Evolutionary conservation across 495 filamentous ascomycete genomes (phyloP).

Genomic region (Pseudoneurospora amorphoporcata): DNA sequence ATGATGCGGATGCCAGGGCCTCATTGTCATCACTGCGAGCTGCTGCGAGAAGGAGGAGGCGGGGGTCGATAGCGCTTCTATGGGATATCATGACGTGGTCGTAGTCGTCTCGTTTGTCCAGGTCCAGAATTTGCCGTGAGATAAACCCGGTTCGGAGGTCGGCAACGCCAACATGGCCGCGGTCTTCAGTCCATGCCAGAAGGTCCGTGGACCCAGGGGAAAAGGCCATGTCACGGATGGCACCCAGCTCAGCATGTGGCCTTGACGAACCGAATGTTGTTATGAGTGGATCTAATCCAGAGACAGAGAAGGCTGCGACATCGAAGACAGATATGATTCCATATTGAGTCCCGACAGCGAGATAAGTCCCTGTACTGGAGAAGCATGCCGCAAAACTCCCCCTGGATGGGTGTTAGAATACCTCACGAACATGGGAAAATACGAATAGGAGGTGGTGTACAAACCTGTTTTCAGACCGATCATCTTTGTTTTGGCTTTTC

Average conservation of each 20-base stretch:
- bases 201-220: slow-evolving; percentile 84
- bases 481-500: slow-evolving; percentile 36
- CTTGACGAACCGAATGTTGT: slow-evolving; percentile 46
- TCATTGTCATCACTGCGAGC: not conserved
- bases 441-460: not conserved
- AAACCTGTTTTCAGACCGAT: slow-evolving; percentile 31
- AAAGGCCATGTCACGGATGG: slow-evolving; percentile 85
- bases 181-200: slow-evolving; percentile 86
- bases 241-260: slow-evolving; percentile 52
- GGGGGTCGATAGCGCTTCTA: slow-evolving; percentile 38
- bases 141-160: slow-evolving; percentile 71
- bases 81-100: slow-evolving; percentile 36
- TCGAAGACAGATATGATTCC: slow-evolving; percentile 46
- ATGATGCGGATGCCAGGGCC: not conserved
- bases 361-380: slow-evolving; percentile 38
- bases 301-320: slow-evolving; percentile 24
- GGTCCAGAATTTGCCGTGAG: slow-evolving; percentile 60
- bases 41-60: slow-evolving; percentile 18
- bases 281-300: slow-evolving; percentile 29
- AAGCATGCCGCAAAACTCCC: slow-evolving; percentile 49
- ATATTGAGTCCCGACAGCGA: slow-evolving; percentile 49
- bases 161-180: slow-evolving; percentile 70
- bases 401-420: slow-evolving; percentile 16
- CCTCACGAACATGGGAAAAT: not conserved
- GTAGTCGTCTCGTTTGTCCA: slow-evolving; percentile 51